phyloP scores from a whole-genome alignment of 352 stramenopile species.

The Pythium aristosporum region DNA sequence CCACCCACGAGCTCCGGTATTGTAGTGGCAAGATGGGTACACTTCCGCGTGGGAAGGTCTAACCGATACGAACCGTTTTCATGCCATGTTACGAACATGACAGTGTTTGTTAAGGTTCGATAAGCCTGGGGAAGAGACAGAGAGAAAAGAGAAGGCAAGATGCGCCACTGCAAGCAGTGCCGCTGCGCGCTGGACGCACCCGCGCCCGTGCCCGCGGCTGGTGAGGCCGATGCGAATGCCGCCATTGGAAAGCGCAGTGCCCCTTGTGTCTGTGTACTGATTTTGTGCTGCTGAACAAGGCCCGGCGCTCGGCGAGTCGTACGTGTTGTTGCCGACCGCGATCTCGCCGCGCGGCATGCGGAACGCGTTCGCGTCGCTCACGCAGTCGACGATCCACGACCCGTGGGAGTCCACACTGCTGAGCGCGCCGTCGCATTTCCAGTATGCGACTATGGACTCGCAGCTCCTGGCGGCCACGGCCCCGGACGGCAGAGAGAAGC shows the following conservation, averaged over 20 bases:
- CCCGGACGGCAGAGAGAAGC: not conserved
- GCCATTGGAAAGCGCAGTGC: not conserved
- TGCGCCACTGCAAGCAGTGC: constrained; percentile 36
- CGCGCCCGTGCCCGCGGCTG: constrained; percentile 11
- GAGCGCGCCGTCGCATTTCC: constrained; percentile 1
- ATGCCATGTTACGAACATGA: constrained; percentile 7
- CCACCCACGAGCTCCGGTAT: constrained; percentile 50
- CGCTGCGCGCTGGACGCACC: constrained; percentile 30
- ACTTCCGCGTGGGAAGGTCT: constrained; percentile 15
- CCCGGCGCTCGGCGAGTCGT: constrained; percentile 58
- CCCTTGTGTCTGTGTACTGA: not conserved
- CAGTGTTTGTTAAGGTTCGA: not conserved
- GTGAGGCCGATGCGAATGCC: not conserved
- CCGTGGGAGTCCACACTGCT: constrained; percentile 29
- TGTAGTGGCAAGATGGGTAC: constrained; percentile 23
- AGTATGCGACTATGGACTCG: constrained; percentile 9
- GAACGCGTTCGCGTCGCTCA: constrained; percentile 27
- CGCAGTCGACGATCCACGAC: constrained; percentile 29
- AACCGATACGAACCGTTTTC: constrained; percentile 11
- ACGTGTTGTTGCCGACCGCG: constrained; percentile 70
- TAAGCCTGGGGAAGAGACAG: not conserved
- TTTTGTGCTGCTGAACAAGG: constrained; percentile 10
- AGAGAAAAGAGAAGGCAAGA: constrained; percentile 8
- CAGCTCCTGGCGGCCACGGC: constrained; percentile 14
- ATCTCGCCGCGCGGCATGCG: constrained; percentile 46